Base-by-base conservation (phyloP, 164 flowering plant genomes). In the Sedum album region DNA sequence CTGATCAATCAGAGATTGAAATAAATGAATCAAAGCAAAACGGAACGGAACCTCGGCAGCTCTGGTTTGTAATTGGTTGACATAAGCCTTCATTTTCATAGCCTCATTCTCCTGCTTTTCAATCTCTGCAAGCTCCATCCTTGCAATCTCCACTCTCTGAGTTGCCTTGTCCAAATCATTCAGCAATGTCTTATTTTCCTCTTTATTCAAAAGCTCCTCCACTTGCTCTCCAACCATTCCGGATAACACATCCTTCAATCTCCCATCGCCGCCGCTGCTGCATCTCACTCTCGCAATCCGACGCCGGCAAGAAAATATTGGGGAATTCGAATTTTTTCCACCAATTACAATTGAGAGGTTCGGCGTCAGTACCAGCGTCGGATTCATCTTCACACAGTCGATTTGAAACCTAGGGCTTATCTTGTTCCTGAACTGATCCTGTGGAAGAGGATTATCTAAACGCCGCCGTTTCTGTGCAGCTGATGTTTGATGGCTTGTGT, bases 161-260 rank as follows among this genome's bases (percentile, higher is more conserved):
- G 84, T 74, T 0, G 96, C 99, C 72, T 79, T 74, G 69, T 85
- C 89, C 82, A 94, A 79, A 69, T 87, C 96, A 71, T 85, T 90
- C 10, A 91, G 72, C 81, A 89, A 73, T 36, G 0, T 82, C 81
- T 55, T 80, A 73, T 91, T 94, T 79, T 90, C 97, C 60, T 94
- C 88, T 66, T 73, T 84, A 64, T 74, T 78, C 79, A 93, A 64
- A 1, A 93, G 74, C 61, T 84, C 84, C 68, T 84, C 91, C 5
- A 94, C 97, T 66, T 81, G 77, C 73, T 82, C 68, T 53, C 73
- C 90, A 74, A 94, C 86, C 71, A 87, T 73, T 35, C 87, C 92
- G 21, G 91, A 77, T 36, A 91, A 57, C 6, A 81, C 71, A 21
- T 84, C 83, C 79, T 85, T 90, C 73, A 85, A 71, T 31, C 65